Evolutionary conservation across 164 flowering plant species (phyloP).

Genomic region (Annona cherimola): DNA sequence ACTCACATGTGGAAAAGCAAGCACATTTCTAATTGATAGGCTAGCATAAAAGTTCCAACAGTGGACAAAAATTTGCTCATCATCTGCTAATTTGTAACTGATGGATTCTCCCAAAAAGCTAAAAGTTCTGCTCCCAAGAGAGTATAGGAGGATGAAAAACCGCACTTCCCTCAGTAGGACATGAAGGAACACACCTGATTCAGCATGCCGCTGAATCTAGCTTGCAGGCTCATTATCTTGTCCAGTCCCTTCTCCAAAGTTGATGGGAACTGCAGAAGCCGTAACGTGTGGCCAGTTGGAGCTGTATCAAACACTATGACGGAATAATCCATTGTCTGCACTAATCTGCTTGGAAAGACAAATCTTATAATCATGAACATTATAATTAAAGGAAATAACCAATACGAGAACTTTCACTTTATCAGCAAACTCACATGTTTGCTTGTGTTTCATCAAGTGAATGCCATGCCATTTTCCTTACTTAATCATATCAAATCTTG

Average conservation of each 20-base stretch:
- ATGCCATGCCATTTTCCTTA: not conserved
- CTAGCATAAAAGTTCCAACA: not conserved
- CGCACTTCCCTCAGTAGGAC: not conserved
- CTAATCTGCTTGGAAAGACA: conserved; percentile 46
- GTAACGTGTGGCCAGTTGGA: conserved; percentile 96
- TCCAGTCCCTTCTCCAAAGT: conserved; percentile 89
- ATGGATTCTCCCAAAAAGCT: not conserved
- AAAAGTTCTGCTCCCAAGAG: not conserved
- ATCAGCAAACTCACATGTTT: not conserved
- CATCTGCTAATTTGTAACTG: not conserved
- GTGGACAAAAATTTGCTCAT: not conserved
- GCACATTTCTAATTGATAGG: not conserved
- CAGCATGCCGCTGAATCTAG: conserved; percentile 81
- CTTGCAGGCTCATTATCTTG: conserved; percentile 84
- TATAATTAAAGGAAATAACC: not conserved
- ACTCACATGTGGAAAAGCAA: not conserved
- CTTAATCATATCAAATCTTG: not conserved
- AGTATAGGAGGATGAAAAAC: not conserved
- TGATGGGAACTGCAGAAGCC: conserved; percentile 89
- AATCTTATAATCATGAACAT: not conserved
- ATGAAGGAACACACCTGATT: conserved; percentile 51
- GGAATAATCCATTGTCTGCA: conserved; percentile 97
- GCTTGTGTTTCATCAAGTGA: not conserved
- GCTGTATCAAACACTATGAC: conserved; percentile 97
- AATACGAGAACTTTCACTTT: not conserved